Base-by-base conservation (phyloP, 108 stramenopile genomes). In the Cylindrotheca fusiformis region DNA sequence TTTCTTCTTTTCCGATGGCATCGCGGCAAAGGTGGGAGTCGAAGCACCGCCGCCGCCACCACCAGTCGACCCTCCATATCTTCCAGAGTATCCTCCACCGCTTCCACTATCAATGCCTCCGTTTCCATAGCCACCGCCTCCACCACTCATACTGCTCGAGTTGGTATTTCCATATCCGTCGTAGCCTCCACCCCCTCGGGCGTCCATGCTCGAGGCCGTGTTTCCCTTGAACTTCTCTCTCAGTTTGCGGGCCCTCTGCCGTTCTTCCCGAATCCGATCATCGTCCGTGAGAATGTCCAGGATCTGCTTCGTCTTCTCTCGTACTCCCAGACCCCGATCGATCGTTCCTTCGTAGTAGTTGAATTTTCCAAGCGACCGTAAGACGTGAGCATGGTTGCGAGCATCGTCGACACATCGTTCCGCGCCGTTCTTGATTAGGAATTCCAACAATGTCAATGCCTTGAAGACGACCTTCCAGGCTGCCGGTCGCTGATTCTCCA, bases 341-440 rank as follows among this genome's bases (percentile, higher is more conserved):
- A 95, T 79, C 26, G 87, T 90, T 0, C 94, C 96, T 76, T 98
- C 97, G 81, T 94, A 96, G 67, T 96, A 97, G 67, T 96, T 96
- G 81, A 96, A 98, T 67, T 91, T 81, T 32, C 83, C 69, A 14
- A 97, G 65, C 20, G 72, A 60, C 45, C 94, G 84, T 18, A 97
- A 70, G 5, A 79, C 57, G 46, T 88, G 88, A 24, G 82, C 85
- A 60, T 92, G 93, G 67, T 96, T 96, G 0, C 98, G 79, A 10
- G 90, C 91, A 71, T 96, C 95, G 64, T 98, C 98, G 29, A 98
- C 94, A 49, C 96, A 94, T 22, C 96, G 84, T 72, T 98, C 92
- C 52, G 81, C 82, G 0, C 98, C 98, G 57, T 97, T 97, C 76
- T 97, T 98, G 63, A 98, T 69, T 18, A 98, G 80, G 75, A 96